Conservation (phyloP, 345 rosid species). For the Geranium brycei region DNA sequence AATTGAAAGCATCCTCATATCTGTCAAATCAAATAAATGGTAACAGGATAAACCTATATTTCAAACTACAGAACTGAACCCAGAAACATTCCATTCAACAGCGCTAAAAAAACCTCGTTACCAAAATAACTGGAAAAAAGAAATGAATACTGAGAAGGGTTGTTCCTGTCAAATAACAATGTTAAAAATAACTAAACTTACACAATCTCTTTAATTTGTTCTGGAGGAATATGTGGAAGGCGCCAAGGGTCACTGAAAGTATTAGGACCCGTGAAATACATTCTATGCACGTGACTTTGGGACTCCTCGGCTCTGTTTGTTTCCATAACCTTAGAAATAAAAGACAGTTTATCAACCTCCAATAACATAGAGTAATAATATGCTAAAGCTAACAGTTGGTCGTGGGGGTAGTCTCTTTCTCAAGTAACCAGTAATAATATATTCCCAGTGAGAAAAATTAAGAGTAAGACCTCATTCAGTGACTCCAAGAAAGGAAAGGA, state of each 20-base stretch:
- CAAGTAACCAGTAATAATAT: too few species aligned
- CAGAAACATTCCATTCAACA: too few species aligned
- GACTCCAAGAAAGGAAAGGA: constrained; percentile 98
- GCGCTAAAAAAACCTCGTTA: too few species aligned
- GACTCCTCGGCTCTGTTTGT: constrained; percentile 97
- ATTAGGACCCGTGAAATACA: constrained; percentile 97
- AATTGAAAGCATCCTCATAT: constrained; percentile 86
- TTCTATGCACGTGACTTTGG: constrained; percentile 88
- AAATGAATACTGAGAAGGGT: too few species aligned
- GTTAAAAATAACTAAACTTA: constrained; percentile 14
- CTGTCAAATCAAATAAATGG: constrained; percentile 27
- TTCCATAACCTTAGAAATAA: constrained; percentile 66
- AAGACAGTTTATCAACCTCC: constrained; percentile 4
- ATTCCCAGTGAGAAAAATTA: constrained; percentile 2
- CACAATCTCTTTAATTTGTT: constrained; percentile 94
- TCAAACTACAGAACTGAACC: too few species aligned
- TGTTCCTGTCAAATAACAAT: constrained; percentile 3
- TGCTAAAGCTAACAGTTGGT: background rate
- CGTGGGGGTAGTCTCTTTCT: too few species aligned
- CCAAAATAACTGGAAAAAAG: background rate
- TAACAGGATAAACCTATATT: too few species aligned
- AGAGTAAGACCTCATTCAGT: constrained; percentile 66
- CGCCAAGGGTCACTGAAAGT: constrained; percentile 97
- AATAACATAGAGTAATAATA: background rate
- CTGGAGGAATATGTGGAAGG: constrained; percentile 90